Evolutionary conservation across 345 rosid genomes (phyloP), one percentile per base, ranked within the genome.

Genomic region (Barbarea vulgaris): DNA sequence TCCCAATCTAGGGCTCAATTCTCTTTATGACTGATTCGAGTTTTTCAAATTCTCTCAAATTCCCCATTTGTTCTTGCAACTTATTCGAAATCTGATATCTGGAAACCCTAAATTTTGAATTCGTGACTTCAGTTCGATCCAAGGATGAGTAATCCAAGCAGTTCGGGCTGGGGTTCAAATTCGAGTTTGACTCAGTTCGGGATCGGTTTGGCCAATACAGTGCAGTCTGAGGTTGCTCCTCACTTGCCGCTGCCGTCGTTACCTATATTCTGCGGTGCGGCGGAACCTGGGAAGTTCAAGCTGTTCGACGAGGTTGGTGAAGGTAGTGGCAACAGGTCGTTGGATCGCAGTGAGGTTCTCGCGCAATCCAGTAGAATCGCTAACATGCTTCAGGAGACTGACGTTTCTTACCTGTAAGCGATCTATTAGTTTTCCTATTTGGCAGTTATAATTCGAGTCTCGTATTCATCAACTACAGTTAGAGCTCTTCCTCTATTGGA

Each of bases 401-500:
- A 95, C 70, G 93, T 95, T 48, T 95, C 99, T 14, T 93, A 95
- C 75, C 69, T 95, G 99, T 95, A 81, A 89, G 98, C 80, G 53
- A 64, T 68, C 74, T 67, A 25, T 30, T 48, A 1, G 27, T 31
- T 62, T 73, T 72, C 48, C n/a, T 21, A 48, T 78, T 34, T 72
- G 64, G 64, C 63, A 64, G 56, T 17, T 77, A 13, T 21, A 3
- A 24, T 41, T 72, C 18, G 59, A 28, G 8, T 21, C 34, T 52
- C 21, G 50, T 25, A 8, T 33, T 61, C 12, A 28, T 48, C 34
- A 54, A 69, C 63, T 39, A n/a, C n/a, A 65, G 69, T 15, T 57
- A 12, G 46, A 28, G 41, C 39, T 52, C 15, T 69, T 52, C 10
- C 9, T 52, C 59, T 1, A 24, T 61, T 61, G 41, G 30, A 39